Base-by-base conservation (phyloP, 371 early-diverging fungal species). In the Cokeromyces recurvatus region DNA sequence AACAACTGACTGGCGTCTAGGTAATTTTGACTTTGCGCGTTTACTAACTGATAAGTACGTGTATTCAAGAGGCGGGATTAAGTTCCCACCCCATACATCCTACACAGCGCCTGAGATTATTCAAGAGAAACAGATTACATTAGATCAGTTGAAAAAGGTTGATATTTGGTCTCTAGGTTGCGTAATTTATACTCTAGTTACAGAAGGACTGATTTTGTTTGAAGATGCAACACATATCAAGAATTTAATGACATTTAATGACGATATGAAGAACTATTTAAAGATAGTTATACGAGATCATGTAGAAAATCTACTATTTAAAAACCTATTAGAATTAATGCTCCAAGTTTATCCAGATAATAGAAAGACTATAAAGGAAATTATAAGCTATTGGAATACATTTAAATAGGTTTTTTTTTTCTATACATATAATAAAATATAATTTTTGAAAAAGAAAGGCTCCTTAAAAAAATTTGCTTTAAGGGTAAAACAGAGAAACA, bases 131-230 rank as follows among this genome's bases (percentile, higher is more conserved):
- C n/a, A n/a, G n/a, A n/a, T n/a, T n/a, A n/a, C n/a, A n/a, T n/a
- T n/a, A n/a, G n/a, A n/a, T n/a, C n/a, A n/a, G n/a, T n/a, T n/a
- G n/a, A n/a, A n/a, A n/a, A n/a, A n/a, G n/a, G n/a, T 21, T 15
- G 60, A 60, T 19, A 24, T 55, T 29, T 60, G 60, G 60, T 54
- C 60, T 0, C 14, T 51, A 4, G 60, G 51, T 0, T 54, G 60
- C 16, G 53, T 55, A 1, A 60, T 60, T 12, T 60, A 60, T 9
- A 43, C 55, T 1, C n/a, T 60, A 0, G 48, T 24, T 0, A 51
- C 60, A 0, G 40, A 41, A 2, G 48, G 51, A 7, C n/a, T 16
- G 3, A 4, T 38, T 0, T 22, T 59, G 4, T 53, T 53, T 41
- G 46, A 49, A 16, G 38, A 35, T 24, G 27, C 9, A 3, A 20